These are phyloP conservation scores for Ceratobasidium sp. DNA, from an alignment of 1,284 basidiomycete species.

Conservation along the genomic window DNA sequence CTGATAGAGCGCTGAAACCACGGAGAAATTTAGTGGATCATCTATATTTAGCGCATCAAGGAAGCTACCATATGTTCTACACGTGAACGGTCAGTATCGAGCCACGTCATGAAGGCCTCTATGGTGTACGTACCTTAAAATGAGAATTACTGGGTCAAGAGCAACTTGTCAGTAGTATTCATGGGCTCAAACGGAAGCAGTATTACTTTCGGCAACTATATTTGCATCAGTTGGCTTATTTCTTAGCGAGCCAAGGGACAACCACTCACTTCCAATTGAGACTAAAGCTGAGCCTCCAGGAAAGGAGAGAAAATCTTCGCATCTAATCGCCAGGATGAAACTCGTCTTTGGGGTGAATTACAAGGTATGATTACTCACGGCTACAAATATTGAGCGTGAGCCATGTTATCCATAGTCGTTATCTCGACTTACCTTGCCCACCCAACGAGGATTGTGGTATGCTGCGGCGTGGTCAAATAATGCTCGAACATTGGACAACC, in stretches of 20 bases:
- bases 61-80: constrained; percentile 15
- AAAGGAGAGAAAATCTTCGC: neutral
- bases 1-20: constrained; percentile 7
- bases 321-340: neutral
- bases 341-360: neutral
- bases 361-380: neutral
- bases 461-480: neutral
- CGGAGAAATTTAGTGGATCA: neutral
- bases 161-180: neutral
- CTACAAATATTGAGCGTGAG: neutral
- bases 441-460: constrained; percentile 10
- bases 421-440: constrained; percentile 4
- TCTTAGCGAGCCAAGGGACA: neutral
- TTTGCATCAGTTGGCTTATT: neutral
- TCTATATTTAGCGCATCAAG: neutral
- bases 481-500: neutral
- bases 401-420: no score
- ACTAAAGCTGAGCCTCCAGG: neutral
- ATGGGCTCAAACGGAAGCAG: neutral
- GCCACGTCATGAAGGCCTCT: neutral
- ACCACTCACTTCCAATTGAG: constrained; percentile 18
- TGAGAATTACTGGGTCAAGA: neutral
- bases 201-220: constrained; percentile 21
- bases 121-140: constrained; percentile 9
- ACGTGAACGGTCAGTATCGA: neutral